Evolutionary conservation across 495 filamentous ascomycete genomes (phyloP).

Genomic region (Podospora pseudocomata): DNA sequence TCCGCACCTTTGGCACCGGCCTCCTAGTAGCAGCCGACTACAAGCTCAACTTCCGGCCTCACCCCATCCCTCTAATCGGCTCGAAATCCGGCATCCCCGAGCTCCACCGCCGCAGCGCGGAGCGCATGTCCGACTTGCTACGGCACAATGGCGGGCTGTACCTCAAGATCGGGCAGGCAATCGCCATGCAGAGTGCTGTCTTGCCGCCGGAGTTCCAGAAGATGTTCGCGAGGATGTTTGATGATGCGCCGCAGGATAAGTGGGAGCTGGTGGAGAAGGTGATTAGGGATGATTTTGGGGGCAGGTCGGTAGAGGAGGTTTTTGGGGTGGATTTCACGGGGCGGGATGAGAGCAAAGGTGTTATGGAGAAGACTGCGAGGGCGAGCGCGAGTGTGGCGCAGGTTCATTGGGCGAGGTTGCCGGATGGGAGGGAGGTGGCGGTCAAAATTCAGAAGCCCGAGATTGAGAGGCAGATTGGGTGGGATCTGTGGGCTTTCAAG

Average conservation of each 20-base stretch:
- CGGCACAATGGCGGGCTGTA: conserved; percentile 87
- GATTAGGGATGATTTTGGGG: conserved; percentile 82
- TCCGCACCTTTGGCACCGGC: conserved; percentile 74
- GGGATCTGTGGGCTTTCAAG: conserved; percentile 95
- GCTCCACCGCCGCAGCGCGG: conserved; percentile 77
- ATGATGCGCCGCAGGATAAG: conserved; percentile 92
- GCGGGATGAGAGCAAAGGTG: conserved; percentile 54
- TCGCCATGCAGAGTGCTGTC: conserved; percentile 95
- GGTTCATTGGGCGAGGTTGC: conserved; percentile 86
- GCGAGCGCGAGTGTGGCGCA: conserved; percentile 93
- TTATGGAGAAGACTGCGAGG: conserved; percentile 83
- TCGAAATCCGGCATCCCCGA: conserved; percentile 62
- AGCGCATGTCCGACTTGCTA: conserved; percentile 74
- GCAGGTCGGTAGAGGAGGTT: conserved; percentile 74
- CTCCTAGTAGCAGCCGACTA: conserved; percentile 86
- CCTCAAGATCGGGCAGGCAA: conserved; percentile 95
- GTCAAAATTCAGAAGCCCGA: conserved; percentile 96
- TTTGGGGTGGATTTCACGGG: conserved; percentile 80
- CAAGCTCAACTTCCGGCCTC: conserved; percentile 87
- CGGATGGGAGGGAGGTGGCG: conserved; percentile 84
- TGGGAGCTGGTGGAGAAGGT: conserved; percentile 87
- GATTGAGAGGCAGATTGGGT: conserved; percentile 80
- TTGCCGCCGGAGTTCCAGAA: conserved; percentile 89
- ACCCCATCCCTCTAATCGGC: conserved; percentile 52
- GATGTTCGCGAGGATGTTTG: conserved; percentile 96